Percentiles rank a stretch among this genome's conserved stretches.
phyloP scores from a whole-genome alignment of 441 rosid genomes.

The Euphorbia schlechtendalii region DNA sequence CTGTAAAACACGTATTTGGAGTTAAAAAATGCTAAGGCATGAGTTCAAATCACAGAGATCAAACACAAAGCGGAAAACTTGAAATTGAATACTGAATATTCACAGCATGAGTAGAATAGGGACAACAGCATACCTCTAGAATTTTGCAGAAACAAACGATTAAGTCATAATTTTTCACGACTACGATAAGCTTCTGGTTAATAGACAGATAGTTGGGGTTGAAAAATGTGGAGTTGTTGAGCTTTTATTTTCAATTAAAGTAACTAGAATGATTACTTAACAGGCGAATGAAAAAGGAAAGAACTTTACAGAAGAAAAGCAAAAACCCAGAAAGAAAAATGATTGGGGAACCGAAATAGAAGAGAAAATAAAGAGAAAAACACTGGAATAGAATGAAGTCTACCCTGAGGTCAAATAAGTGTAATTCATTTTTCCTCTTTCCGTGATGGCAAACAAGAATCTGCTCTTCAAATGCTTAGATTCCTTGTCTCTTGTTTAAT shows the following conservation, averaged over 20 bases:
- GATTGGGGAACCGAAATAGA: neutral
- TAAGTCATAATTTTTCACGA: neutral
- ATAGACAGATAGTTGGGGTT: neutral
- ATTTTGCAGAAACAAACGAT: neutral
- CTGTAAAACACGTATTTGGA: neutral
- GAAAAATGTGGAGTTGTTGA: neutral
- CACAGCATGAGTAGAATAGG: neutral
- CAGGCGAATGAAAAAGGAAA: neutral
- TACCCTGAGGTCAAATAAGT: slow-evolving; percentile 34
- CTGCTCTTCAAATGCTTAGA: slow-evolving; percentile 13
- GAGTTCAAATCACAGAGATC: neutral
- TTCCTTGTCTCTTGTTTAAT: neutral
- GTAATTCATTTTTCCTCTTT: too few relatives aligned
- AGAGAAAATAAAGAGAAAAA: neutral
- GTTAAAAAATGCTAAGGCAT: neutral
- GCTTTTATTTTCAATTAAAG: neutral
- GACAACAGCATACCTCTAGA: neutral
- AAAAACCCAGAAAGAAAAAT: neutral
- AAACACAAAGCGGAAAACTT: neutral
- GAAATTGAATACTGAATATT: neutral
- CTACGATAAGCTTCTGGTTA: neutral
- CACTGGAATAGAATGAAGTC: slow-evolving; percentile 5
- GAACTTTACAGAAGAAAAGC: neutral
- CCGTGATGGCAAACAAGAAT: slow-evolving; percentile 20
- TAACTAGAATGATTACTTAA: neutral